Base-by-base conservation (phyloP, 2,329 filamentous ascomycete genomes). In the Pseudogymnoascus sp. region DNA sequence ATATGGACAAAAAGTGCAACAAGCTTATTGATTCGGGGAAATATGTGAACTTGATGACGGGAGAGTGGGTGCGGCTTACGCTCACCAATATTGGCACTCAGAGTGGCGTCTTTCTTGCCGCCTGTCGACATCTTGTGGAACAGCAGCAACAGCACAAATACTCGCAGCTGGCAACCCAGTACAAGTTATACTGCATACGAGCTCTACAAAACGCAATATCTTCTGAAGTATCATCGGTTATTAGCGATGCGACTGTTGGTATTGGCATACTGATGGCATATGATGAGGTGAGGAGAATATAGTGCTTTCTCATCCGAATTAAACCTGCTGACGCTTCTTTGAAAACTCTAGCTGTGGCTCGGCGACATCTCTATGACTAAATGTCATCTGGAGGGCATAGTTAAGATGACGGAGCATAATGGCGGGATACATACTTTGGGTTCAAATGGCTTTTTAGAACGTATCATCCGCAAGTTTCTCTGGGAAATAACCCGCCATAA, bases 381-480 rank as follows among this genome's bases (percentile, higher is more conserved):
- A n/a, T 36, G 28, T 18, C 63, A 64, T 43, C n/a, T 64, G 14
- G 8, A 47, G 28, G 63, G 63, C 4, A 58, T 62, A 11, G 8
- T 63, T 18, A 63, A 58, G 39, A 62, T 64, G 63, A 62, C 61
- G 3, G 60, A 64, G 60, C 59, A 63, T 18, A 60, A 47, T n/a
- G 62, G 62, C n/a, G 63, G 63, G 14, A 33, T 50, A 2, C 33
- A 63, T 18, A 64, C 59, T 2, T 25, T 63, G 3, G 63, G 63
- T 18, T 35, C 60, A 11, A 58, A 64, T 41, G 62, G 62, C 11
- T 61, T 63, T 20, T 39, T 64, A 14, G 47, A 61, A 22, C 53
- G 47, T 36, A 20, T 64, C 11, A 12, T 64, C 6, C 53, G 59
- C 22, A 61, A 64, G 41, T 47, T 47, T 47, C 6, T 47, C 22